These are phyloP conservation scores for Micromonas commoda DNA, from an alignment of 139 green algal species.

Conservation along the genomic window DNA sequence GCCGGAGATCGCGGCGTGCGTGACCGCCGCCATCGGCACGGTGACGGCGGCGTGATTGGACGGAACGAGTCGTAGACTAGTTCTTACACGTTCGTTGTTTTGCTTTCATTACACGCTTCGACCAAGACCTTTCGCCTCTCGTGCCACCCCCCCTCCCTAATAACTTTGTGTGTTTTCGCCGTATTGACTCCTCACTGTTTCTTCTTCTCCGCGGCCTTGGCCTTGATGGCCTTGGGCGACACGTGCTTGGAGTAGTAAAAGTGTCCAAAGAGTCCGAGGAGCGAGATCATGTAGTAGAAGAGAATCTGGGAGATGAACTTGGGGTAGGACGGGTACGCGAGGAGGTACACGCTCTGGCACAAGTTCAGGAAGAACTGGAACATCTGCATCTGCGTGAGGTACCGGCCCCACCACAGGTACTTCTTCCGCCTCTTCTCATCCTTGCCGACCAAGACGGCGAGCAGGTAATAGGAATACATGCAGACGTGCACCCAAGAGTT, in stretches of 20 bases:
- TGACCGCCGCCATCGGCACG: not conserved
- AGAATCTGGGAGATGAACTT: conserved; percentile 46
- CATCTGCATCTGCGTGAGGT: conserved; percentile 60
- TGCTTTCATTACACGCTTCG: too few species aligned
- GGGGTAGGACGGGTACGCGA: conserved; percentile 38
- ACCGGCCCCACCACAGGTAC: conserved; percentile 67
- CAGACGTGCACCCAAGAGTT: conserved; percentile 64
- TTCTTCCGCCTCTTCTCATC: conserved; percentile 40
- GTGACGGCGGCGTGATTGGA: too few species aligned
- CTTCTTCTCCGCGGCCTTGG: not conserved
- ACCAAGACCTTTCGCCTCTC: not conserved
- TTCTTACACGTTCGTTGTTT: too few species aligned
- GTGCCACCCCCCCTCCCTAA: not conserved
- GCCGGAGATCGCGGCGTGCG: too few species aligned
- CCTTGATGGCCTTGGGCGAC: not conserved
- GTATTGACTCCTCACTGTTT: not conserved
- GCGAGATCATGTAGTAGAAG: conserved; percentile 56
- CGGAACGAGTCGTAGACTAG: too few species aligned
- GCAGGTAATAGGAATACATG: conserved; percentile 69
- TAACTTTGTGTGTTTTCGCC: not conserved
- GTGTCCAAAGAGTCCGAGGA: conserved; percentile 51
- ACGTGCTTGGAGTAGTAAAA: conserved; percentile 53
- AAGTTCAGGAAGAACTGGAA: conserved; percentile 46
- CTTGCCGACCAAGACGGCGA: conserved; percentile 50
- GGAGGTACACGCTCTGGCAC: conserved; percentile 45